Conservation (phyloP, 495 filamentous ascomycete genomes). For the Aspergillus taichungensis region DNA sequence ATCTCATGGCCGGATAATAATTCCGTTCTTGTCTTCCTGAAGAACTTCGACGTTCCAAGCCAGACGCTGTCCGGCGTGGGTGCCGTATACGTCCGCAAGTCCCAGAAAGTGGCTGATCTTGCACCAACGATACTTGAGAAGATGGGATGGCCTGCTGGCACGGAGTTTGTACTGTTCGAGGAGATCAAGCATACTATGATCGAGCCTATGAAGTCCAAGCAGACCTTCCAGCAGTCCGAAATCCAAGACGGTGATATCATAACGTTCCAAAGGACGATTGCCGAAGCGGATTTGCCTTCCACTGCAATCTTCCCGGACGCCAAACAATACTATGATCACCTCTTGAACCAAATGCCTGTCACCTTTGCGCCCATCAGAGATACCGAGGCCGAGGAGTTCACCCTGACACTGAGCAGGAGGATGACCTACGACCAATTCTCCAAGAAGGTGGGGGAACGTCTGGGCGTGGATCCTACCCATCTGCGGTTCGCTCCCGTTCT, state of each 20-base stretch:
- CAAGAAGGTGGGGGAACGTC: slow-evolving; percentile 72
- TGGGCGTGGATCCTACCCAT: slow-evolving; percentile 75
- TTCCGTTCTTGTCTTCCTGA: slow-evolving; percentile 79
- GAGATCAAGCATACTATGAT: slow-evolving; percentile 99
- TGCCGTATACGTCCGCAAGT: slow-evolving; percentile 77
- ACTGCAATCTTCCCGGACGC: slow-evolving; percentile 54
- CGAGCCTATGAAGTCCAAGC: slow-evolving; percentile 84
- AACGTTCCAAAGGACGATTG: slow-evolving; percentile 69
- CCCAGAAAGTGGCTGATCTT: slow-evolving; percentile 82
- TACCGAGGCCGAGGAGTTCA: slow-evolving; percentile 49
- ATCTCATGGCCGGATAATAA: slow-evolving; percentile 58
- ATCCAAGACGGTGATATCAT: slow-evolving; percentile 97
- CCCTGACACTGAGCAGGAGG: slow-evolving; percentile 69
- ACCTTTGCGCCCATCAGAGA: slow-evolving; percentile 32
- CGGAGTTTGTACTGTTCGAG: slow-evolving; percentile 68
- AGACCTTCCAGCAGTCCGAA: slow-evolving; percentile 79
- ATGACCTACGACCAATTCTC: slow-evolving; percentile 85
- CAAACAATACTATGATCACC: slow-evolving; percentile 82
- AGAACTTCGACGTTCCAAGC: slow-evolving; percentile 71
- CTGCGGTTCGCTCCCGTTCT: slow-evolving; percentile 84
- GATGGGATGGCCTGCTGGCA: slow-evolving; percentile 75
- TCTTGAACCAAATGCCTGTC: slow-evolving; percentile 72
- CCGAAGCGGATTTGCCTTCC: slow-evolving; percentile 49
- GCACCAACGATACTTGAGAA: slow-evolving; percentile 65
- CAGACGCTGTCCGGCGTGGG: slow-evolving; percentile 70